Percentiles rank a stretch among this genome's conserved stretches.
phyloP scores from a whole-genome alignment of 2,329 filamentous ascomycete genomes.

The Aphanocladium album region DNA sequence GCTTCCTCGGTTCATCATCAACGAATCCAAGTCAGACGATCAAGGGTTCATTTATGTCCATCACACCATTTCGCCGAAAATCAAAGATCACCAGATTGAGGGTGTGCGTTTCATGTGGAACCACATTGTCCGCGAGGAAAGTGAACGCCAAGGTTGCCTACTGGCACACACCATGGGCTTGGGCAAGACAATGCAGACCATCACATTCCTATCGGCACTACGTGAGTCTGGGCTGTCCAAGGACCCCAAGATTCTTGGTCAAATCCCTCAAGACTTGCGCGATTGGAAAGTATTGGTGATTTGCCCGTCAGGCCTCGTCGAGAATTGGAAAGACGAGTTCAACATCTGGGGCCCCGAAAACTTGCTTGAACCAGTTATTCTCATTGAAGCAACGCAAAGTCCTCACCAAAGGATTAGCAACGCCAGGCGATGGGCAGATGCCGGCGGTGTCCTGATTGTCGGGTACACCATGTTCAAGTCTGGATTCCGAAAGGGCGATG shows the following conservation, averaged over 20 bases:
- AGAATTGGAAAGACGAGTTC: slow-evolving; percentile 82
- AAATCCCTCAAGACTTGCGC: slow-evolving; percentile 64
- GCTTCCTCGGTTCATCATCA: slow-evolving; percentile 56
- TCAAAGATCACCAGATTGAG: slow-evolving; percentile 75
- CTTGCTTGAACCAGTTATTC: slow-evolving; percentile 51
- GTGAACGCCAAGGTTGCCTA: slow-evolving; percentile 66
- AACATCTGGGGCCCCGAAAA: slow-evolving; percentile 58
- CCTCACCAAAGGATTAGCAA: slow-evolving; percentile 34
- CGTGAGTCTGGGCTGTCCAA: slow-evolving; percentile 58
- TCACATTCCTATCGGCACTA: slow-evolving; percentile 74
- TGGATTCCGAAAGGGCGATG: slow-evolving; percentile 13
- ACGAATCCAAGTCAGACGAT: slow-evolving; percentile 53
- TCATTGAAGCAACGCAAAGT: slow-evolving; percentile 42
- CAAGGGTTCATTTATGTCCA: slow-evolving; percentile 61
- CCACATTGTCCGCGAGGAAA: slow-evolving; percentile 60
- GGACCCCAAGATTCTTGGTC: slow-evolving; percentile 51
- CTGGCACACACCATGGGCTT: slow-evolving; percentile 88
- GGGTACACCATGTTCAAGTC: slow-evolving; percentile 64
- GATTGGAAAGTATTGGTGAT: slow-evolving; percentile 64
- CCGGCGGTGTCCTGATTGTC: slow-evolving; percentile 70
- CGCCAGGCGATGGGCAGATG: slow-evolving; percentile 54
- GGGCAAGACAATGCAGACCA: slow-evolving; percentile 88
- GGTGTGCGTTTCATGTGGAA: slow-evolving; percentile 89
- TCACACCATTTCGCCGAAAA: slow-evolving; percentile 54
- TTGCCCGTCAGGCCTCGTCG: slow-evolving; percentile 67